Conservation (phyloP, 2,329 filamentous ascomycete species). For the Colletotrichum sp. region DNA sequence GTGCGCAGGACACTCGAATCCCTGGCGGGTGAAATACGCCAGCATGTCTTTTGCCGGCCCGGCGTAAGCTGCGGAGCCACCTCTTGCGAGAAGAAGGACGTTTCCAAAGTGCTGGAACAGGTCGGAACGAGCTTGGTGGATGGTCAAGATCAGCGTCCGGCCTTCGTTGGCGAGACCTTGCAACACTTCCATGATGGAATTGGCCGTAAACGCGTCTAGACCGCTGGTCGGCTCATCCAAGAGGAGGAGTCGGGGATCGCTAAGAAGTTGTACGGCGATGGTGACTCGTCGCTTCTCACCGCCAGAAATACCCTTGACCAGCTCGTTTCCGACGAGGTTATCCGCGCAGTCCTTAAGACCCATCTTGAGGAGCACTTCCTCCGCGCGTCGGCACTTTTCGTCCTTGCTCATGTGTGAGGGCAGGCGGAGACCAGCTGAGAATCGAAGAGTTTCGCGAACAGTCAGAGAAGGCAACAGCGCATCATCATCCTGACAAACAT, state of each 20-base stretch:
- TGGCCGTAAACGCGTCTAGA: conserved; percentile 78
- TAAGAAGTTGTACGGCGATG: conserved; percentile 79
- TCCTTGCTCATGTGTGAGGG: conserved; percentile 72
- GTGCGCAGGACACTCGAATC: conserved; percentile 69
- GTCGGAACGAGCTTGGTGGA: conserved; percentile 78
- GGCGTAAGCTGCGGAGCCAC: conserved; percentile 71
- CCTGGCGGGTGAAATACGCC: conserved; percentile 63
- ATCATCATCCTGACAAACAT: conserved; percentile 81
- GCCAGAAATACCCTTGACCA: conserved; percentile 80
- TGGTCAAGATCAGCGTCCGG: conserved; percentile 76
- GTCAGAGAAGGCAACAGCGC: conserved; percentile 76
- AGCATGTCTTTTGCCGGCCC: conserved; percentile 70
- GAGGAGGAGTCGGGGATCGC: conserved; percentile 73
- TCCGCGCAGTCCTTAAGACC: conserved; percentile 81
- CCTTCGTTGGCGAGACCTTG: conserved; percentile 74
- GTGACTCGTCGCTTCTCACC: conserved; percentile 81
- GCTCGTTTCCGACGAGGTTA: conserved; percentile 73
- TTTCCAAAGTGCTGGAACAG: conserved; percentile 75
- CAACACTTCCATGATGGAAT: conserved; percentile 77
- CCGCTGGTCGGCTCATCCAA: conserved; percentile 81
- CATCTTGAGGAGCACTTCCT: conserved; percentile 76
- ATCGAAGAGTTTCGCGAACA: conserved; percentile 75
- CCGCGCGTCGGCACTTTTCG: conserved; percentile 71
- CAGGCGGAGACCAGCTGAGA: conserved; percentile 73
- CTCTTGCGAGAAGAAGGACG: conserved; percentile 72